Evolutionary conservation across 495 filamentous ascomycete species (phyloP).

Genomic region (Ascodesmis nigricans): DNA sequence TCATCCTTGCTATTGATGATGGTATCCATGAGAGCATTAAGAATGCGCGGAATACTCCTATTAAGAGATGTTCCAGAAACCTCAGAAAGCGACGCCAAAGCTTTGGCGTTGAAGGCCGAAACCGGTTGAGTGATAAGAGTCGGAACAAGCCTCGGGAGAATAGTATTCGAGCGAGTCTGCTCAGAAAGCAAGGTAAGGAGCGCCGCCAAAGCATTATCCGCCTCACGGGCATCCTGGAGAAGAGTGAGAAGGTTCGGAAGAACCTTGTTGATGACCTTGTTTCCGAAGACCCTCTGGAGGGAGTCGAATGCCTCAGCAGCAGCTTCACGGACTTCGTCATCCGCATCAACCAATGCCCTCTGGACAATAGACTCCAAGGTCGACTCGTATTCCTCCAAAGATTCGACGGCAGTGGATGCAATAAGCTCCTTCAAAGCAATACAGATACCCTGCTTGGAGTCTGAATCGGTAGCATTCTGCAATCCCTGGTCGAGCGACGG

Average conservation of each 20-base stretch:
- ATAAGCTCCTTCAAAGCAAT: constrained; percentile 88
- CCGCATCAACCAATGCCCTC: constrained; percentile 72
- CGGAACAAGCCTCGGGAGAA: constrained; percentile 84
- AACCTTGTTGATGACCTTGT: constrained; percentile 82
- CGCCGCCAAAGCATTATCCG: constrained; percentile 78
- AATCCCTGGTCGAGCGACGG: constrained; percentile 87
- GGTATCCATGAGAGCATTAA: constrained; percentile 84
- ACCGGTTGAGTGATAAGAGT: constrained; percentile 81
- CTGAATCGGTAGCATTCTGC: constrained; percentile 67
- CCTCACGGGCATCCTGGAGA: constrained; percentile 61
- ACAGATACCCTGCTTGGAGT: constrained; percentile 92
- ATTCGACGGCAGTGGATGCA: constrained; percentile 67
- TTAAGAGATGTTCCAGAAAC: constrained; percentile 80
- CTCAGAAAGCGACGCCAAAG: constrained; percentile 73
- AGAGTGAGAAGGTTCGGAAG: constrained; percentile 77
- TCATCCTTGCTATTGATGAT: constrained; percentile 60
- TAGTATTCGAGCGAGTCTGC: constrained; percentile 81
- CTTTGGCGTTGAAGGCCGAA: constrained; percentile 78
- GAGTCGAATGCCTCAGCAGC: constrained; percentile 94
- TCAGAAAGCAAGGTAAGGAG: constrained; percentile 84
- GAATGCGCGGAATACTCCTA: constrained; percentile 61
- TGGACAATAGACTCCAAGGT: constrained; percentile 84
- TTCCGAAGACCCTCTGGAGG: constrained; percentile 78
- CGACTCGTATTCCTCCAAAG: constrained; percentile 84
- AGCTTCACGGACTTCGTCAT: constrained; percentile 78